Percentiles rank a stretch among this genome's conserved stretches.
Evolutionary conservation across 1,139 yeast genomes (phyloP).

Genomic region (Candida sanyaensis): DNA sequence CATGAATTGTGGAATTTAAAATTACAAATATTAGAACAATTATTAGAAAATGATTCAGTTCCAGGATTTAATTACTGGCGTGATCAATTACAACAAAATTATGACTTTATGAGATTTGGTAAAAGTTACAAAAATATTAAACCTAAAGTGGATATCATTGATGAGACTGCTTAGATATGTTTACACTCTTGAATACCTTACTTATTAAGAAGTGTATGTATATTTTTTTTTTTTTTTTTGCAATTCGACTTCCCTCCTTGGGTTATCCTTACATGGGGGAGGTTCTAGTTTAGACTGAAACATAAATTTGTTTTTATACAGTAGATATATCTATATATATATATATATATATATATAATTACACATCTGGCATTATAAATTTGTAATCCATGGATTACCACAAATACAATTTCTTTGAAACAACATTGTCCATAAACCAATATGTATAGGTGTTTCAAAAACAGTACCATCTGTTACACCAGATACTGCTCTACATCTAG

Average conservation of each 20-base stretch:
- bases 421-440: slow-evolving; percentile 69
- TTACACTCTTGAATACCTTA: no score
- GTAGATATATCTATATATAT: no score
- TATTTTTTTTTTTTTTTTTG: no score
- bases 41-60: slow-evolving; percentile 21
- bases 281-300: no score
- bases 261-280: no score
- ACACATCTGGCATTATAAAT: slow-evolving; percentile 9
- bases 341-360: no score
- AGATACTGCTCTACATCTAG: slow-evolving; percentile 68
- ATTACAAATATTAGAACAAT: slow-evolving; percentile 24
- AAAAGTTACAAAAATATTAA: slow-evolving; percentile 22
- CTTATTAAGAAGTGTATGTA: no score
- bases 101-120: slow-evolving; percentile 33
- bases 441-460: slow-evolving; percentile 35
- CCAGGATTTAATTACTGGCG: slow-evolving; percentile 26
- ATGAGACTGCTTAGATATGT: no score
- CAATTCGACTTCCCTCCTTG: no score
- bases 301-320: no score
- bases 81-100: slow-evolving; percentile 19
- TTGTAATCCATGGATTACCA: slow-evolving; percentile 71
- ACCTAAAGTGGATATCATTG: slow-evolving; percentile 29
- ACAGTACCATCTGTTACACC: slow-evolving; percentile 48
- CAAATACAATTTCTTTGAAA: slow-evolving; percentile 79
- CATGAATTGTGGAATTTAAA: slow-evolving; percentile 31